These are phyloP conservation scores for Wallacemonas sp. DNA, from an alignment of 208 protist genomes.

Conservation along the genomic window DNA sequence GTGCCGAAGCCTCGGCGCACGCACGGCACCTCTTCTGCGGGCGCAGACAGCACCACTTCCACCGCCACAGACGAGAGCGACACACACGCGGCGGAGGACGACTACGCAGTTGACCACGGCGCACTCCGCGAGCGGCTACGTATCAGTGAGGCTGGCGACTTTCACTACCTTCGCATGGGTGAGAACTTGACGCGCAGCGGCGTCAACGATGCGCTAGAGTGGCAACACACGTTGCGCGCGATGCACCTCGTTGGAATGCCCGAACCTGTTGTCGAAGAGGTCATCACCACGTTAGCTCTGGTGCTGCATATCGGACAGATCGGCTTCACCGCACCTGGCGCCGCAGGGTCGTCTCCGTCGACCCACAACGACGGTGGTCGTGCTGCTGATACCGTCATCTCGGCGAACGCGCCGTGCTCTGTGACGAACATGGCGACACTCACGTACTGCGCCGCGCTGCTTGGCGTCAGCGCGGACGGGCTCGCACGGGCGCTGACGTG, in stretches of 20 bases:
- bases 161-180: slow-evolving; percentile 69
- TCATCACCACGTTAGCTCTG: slow-evolving; percentile 87
- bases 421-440: slow-evolving; percentile 31
- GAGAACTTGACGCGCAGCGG: slow-evolving; percentile 51
- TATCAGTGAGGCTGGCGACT: slow-evolving; percentile 39
- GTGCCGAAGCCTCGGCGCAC: background rate
- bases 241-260: slow-evolving; percentile 93
- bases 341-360: too few relatives aligned
- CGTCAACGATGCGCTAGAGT: slow-evolving; percentile 87
- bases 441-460: slow-evolving; percentile 44
- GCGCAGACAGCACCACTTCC: too few relatives aligned
- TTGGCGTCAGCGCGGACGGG: slow-evolving; percentile 41
- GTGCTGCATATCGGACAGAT: slow-evolving; percentile 96
- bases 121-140: slow-evolving; percentile 39
- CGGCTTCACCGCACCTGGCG: slow-evolving; percentile 55
- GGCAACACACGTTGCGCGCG: slow-evolving; percentile 69
- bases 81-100: background rate
- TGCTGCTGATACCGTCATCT: background rate
- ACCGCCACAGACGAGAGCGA: too few relatives aligned
- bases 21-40: background rate
- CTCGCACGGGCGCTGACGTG: slow-evolving; percentile 66
- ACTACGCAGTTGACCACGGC: slow-evolving; percentile 6
- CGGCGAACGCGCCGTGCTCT: background rate
- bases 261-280: slow-evolving; percentile 53
- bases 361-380: background rate